Evolutionary conservation across 1,139 yeast genomes (phyloP).

Genomic region (Blastobotrys petasosporus): DNA sequence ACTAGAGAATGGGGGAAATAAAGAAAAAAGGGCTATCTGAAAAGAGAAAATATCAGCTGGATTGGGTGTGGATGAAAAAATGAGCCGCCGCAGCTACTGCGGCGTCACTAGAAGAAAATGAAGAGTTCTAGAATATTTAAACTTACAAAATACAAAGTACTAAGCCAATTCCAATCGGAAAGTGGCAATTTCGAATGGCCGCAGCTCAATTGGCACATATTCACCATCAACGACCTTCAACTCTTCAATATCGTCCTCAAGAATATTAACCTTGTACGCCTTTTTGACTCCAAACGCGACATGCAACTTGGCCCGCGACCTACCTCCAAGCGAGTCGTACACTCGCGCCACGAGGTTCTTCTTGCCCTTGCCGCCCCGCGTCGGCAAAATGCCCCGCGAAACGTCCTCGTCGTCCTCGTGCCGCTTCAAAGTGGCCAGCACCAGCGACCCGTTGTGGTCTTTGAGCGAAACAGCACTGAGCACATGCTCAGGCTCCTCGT

Average conservation of each 20-base stretch:
- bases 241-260: slow-evolving; percentile 58
- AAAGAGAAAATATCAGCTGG: too few relatives aligned
- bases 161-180: slow-evolving; percentile 14
- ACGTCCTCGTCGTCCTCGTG: slow-evolving; percentile 73
- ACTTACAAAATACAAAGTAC: not conserved
- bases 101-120: too few relatives aligned
- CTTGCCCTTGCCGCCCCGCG: slow-evolving; percentile 42
- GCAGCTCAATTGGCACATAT: slow-evolving; percentile 37
- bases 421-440: slow-evolving; percentile 75
- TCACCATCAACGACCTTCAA: slow-evolving; percentile 29
- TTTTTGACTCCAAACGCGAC: slow-evolving; percentile 41
- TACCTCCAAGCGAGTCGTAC: slow-evolving; percentile 85
- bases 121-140: not conserved
- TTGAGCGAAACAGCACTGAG: slow-evolving; percentile 15
- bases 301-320: slow-evolving; percentile 45
- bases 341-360: slow-evolving; percentile 56
- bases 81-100: too few relatives aligned
- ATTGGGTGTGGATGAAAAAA: too few relatives aligned
- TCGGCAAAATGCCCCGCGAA: slow-evolving; percentile 37
- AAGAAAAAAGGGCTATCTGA: too few relatives aligned
- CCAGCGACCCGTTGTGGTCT: slow-evolving; percentile 41
- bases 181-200: slow-evolving; percentile 77
- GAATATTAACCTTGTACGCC: slow-evolving; percentile 57
- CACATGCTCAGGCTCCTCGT: slow-evolving; percentile 3
- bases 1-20: too few relatives aligned